Conservation (phyloP, 305 asterid genomes). For the Rubia tinctorum region DNA sequence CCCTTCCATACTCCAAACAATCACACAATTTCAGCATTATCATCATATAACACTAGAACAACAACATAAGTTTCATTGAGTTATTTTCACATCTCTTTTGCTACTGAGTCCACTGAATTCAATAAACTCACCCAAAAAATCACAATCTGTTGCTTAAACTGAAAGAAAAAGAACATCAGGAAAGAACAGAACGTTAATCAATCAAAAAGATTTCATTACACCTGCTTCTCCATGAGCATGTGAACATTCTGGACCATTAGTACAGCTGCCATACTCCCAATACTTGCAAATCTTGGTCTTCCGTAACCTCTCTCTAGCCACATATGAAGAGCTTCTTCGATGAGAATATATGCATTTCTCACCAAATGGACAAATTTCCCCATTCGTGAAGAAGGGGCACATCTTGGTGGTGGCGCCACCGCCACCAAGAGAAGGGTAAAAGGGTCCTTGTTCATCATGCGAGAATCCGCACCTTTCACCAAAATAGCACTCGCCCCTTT, state of each 20-base stretch:
- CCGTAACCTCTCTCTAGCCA: constrained; percentile 6
- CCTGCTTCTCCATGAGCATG: constrained; percentile 60
- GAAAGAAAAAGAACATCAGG: neutral
- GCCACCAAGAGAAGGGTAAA: neutral
- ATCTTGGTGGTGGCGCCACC: constrained; percentile 2
- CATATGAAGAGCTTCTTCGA: constrained; percentile 17
- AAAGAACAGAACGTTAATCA: neutral
- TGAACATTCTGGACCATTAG: constrained; percentile 31
- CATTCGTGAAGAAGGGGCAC: constrained; percentile 23
- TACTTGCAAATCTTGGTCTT: constrained; percentile 40
- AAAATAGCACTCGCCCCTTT: constrained; percentile 31
- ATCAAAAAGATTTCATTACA: constrained; percentile 19
- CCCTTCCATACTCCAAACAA: neutral
- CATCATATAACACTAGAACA: neutral
- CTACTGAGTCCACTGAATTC: neutral
- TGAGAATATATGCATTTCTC: constrained; percentile 28
- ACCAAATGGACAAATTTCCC: constrained; percentile 41
- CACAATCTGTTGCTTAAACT: too few species aligned
- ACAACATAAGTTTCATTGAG: too few species aligned
- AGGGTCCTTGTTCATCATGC: constrained; percentile 25
- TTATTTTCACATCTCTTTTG: neutral
- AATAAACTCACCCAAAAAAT: neutral
- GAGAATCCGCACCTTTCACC: constrained; percentile 40
- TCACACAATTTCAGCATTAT: neutral
- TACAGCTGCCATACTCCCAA: constrained; percentile 40